Evolutionary conservation across 371 early-diverging fungal species (phyloP).

Genomic region (Chytridium lagenaria): DNA sequence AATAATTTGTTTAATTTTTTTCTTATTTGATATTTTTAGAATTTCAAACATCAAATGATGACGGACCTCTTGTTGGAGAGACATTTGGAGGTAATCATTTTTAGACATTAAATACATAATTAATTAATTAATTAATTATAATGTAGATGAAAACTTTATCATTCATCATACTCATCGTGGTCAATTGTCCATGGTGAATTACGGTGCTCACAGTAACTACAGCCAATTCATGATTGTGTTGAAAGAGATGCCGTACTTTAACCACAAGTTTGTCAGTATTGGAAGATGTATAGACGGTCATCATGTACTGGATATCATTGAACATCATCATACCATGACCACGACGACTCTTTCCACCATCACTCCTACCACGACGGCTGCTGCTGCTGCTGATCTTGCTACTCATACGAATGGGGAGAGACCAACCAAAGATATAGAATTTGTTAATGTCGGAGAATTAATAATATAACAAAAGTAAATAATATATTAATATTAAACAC

Average conservation of each 20-base stretch:
- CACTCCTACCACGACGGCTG: too few relatives aligned
- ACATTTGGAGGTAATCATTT: neutral
- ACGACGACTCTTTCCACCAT: too few relatives aligned
- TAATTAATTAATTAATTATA: too few relatives aligned
- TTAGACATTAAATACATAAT: neutral
- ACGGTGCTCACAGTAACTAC: conserved; percentile 47
- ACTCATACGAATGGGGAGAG: conserved; percentile 40
- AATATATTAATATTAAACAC: neutral
- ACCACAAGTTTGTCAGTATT: conserved; percentile 52
- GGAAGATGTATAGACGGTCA: conserved; percentile 48
- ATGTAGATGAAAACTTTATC: conserved; percentile 56
- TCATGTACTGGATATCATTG: conserved; percentile 38
- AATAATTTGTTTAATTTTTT: neutral
- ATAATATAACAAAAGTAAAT: neutral
- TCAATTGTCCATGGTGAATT: conserved; percentile 49
- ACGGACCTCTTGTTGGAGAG: conserved; percentile 12
- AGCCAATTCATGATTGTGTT: conserved; percentile 50
- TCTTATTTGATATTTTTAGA: neutral
- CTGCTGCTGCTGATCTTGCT: too few relatives aligned
- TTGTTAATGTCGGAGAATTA: conserved; percentile 20
- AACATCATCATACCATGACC: too few relatives aligned
- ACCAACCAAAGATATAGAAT: conserved; percentile 32
- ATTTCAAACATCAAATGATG: conserved; percentile 4
- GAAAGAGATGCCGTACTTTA: conserved; percentile 49
- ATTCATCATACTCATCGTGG: conserved; percentile 46